A percentile compares a stretch with the other conserved stretches of the same genome.
Conservation (phyloP, 331 rosid species). For the Rhamnella rubrinervis region DNA sequence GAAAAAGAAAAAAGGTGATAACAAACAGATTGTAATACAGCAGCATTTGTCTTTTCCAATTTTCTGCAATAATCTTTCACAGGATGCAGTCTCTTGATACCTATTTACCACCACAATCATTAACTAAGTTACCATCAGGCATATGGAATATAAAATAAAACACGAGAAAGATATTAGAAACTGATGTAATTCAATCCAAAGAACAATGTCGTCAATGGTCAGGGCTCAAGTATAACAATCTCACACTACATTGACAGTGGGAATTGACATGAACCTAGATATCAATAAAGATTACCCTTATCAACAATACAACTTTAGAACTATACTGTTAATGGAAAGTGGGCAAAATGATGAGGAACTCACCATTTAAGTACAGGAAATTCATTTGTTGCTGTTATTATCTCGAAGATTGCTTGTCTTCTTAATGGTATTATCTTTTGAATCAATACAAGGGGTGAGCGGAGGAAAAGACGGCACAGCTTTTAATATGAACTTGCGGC, state of each 20-base stretch:
- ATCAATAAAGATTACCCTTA: background rate
- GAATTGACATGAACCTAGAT: conserved; percentile 17
- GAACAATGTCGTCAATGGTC: background rate
- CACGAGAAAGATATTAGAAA: no score
- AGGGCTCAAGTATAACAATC: background rate
- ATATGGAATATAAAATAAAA: background rate
- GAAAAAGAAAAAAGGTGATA: background rate
- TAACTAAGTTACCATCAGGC: background rate
- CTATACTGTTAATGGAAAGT: background rate
- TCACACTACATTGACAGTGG: background rate
- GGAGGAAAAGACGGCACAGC: conserved; percentile 63
- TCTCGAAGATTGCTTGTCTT: conserved; percentile 25
- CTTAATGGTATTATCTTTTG: conserved; percentile 20
- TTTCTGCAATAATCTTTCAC: conserved; percentile 1
- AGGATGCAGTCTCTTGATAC: conserved; percentile 3
- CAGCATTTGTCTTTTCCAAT: conserved; percentile 4
- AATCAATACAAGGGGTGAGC: conserved; percentile 50
- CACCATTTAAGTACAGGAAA: conserved; percentile 10
- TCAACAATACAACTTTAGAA: background rate
- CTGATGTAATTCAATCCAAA: background rate
- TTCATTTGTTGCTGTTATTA: conserved; percentile 24
- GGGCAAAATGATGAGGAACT: conserved; percentile 3
- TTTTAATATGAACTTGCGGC: conserved; percentile 47
- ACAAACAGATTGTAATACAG: background rate
- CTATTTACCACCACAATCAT: background rate